Evolutionary conservation across 23 red algal genomes (phyloP).

Genomic region (Pyropia yezoensis): DNA sequence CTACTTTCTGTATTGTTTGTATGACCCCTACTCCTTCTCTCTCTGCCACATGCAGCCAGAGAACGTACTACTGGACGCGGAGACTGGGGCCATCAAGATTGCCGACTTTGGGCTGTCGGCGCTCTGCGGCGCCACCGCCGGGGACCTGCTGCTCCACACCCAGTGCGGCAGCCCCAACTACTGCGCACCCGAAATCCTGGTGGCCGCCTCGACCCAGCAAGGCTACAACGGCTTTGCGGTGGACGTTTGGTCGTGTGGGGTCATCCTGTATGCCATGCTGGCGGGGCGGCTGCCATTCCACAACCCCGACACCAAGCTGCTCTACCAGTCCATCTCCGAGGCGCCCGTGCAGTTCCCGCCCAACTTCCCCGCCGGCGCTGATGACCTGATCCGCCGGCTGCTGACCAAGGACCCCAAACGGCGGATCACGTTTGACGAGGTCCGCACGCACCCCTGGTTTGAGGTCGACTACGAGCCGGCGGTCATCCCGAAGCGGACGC

Average conservation of each 20-base stretch:
- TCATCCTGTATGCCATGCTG: slow-evolving; percentile 59
- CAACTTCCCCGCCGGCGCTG: slow-evolving; percentile 40
- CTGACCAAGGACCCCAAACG: slow-evolving; percentile 54
- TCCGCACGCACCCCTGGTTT: slow-evolving; percentile 62
- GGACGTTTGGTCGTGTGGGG: slow-evolving; percentile 77
- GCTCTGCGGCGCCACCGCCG: slow-evolving; percentile 52
- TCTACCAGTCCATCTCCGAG: slow-evolving; percentile 45
- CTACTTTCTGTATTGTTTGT: too few species aligned
- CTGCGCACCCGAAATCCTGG: slow-evolving; percentile 71
- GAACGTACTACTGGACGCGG: slow-evolving; percentile 66
- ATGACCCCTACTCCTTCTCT: too few species aligned
- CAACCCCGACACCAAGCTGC: slow-evolving; percentile 45
- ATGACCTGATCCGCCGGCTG: slow-evolving; percentile 40
- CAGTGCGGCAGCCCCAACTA: slow-evolving; percentile 78
- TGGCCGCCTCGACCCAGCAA: slow-evolving; percentile 29
- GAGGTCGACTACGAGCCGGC: slow-evolving; percentile 45
- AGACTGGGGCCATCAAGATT: slow-evolving; percentile 72
- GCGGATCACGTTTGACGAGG: slow-evolving; percentile 44
- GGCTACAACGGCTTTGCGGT: slow-evolving; percentile 66
- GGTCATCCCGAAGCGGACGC: slow-evolving; percentile 4
- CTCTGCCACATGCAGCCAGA: slow-evolving; percentile 12
- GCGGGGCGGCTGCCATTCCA: slow-evolving; percentile 63
- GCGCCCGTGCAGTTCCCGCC: slow-evolving; percentile 50
- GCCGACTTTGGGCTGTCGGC: slow-evolving; percentile 88
- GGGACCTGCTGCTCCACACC: slow-evolving; percentile 48